Evolutionary conservation across 1,284 basidiomycete species (phyloP).

Genomic region (Leucoagaricus sp.): DNA sequence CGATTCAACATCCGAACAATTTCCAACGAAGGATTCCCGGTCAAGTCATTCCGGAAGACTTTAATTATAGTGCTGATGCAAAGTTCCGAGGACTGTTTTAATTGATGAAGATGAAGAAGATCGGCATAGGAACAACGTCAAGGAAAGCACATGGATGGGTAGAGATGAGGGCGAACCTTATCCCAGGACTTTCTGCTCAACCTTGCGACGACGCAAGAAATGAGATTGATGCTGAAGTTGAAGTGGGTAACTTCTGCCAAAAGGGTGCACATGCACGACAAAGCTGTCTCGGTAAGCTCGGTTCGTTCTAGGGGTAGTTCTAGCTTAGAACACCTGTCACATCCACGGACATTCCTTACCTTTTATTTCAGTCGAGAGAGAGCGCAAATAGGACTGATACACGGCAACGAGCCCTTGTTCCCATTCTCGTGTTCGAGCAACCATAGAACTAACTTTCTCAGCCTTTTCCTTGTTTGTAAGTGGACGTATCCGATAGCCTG

Average conservation of each 20-base stretch:
- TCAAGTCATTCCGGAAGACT: slow-evolving; percentile 81
- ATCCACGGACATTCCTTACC: slow-evolving; percentile 46
- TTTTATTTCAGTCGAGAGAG: slow-evolving; percentile 87
- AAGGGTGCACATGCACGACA: slow-evolving; percentile 89
- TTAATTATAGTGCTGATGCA: slow-evolving; percentile 81
- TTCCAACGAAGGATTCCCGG: slow-evolving; percentile 84
- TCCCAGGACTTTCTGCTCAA: slow-evolving; percentile 90
- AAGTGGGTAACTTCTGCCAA: slow-evolving; percentile 89
- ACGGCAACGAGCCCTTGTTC: slow-evolving; percentile 92
- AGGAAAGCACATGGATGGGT: neutral
- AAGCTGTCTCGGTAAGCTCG: slow-evolving; percentile 69
- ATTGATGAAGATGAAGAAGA: neutral
- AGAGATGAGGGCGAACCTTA: slow-evolving; percentile 50
- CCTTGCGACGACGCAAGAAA: slow-evolving; percentile 83
- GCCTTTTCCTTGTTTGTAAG: slow-evolving; percentile 89
- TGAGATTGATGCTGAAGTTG: slow-evolving; percentile 95
- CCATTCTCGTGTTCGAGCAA: slow-evolving; percentile 89
- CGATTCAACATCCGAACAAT: slow-evolving; percentile 90
- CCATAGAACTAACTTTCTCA: slow-evolving; percentile 95
- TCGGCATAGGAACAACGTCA: neutral
- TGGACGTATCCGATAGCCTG: slow-evolving; percentile 86
- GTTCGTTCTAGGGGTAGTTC: slow-evolving; percentile 57
- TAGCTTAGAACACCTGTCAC: slow-evolving; percentile 9
- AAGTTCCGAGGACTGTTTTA: slow-evolving; percentile 74
- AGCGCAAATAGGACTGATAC: slow-evolving; percentile 88